These are phyloP conservation scores for Kregervanrija fluxuum DNA, from an alignment of 805 yeast species.

Conservation along the genomic window DNA sequence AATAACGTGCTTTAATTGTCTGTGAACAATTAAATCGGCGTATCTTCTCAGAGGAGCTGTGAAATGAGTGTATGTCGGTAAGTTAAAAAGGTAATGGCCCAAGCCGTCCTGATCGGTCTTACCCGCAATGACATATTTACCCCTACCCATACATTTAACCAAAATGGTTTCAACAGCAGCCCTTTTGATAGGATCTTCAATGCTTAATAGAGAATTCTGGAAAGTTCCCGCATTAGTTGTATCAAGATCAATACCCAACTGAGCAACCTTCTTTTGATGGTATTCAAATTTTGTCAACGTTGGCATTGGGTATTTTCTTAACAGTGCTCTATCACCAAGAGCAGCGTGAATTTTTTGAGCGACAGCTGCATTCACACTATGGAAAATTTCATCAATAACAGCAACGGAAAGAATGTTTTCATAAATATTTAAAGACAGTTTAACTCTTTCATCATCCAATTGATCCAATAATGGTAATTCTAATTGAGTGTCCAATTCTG, in stretches of 20 bases:
- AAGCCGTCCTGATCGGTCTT: slow-evolving; percentile 70
- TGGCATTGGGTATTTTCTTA: slow-evolving; percentile 86
- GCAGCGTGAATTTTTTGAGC: slow-evolving; percentile 73
- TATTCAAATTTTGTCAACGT: slow-evolving; percentile 73
- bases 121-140: slow-evolving; percentile 85
- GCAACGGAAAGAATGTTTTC: slow-evolving; percentile 49
- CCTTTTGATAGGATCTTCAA: slow-evolving; percentile 56
- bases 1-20: slow-evolving; percentile 74
- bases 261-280: slow-evolving; percentile 62
- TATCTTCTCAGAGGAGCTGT: slow-evolving; percentile 89
- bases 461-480: slow-evolving; percentile 65
- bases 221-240: slow-evolving; percentile 65
- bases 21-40: slow-evolving; percentile 86
- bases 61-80: slow-evolving; percentile 88
- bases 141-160: slow-evolving; percentile 75
- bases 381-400: slow-evolving; percentile 66
- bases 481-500: slow-evolving; percentile 39
- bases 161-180: slow-evolving; percentile 72
- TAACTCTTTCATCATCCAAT: slow-evolving; percentile 77
- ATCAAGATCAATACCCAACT: slow-evolving; percentile 63
- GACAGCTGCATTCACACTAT: slow-evolving; percentile 75
- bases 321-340: slow-evolving; percentile 73
- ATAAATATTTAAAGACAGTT: slow-evolving; percentile 65
- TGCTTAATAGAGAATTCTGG: slow-evolving; percentile 59
- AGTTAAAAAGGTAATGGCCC: slow-evolving; percentile 73